phyloP scores from a whole-genome alignment of 2,329 filamentous ascomycete species.

The Fusarium sp. region DNA sequence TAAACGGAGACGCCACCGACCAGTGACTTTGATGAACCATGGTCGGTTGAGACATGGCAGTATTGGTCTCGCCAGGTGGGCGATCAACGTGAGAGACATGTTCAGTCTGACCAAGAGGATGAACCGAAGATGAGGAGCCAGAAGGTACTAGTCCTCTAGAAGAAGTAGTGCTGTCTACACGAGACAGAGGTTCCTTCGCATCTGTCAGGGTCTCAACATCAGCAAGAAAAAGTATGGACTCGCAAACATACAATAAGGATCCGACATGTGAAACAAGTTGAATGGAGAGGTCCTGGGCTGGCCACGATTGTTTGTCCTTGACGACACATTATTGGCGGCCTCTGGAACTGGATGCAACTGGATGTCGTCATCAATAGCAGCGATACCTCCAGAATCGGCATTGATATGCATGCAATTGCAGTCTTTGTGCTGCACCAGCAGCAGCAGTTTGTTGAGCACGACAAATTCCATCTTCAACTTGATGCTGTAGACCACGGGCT shows the following conservation, averaged over 20 bases:
- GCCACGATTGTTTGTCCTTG: neutral
- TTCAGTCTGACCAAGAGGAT: neutral
- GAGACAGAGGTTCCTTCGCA: neutral
- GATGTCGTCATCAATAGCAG: neutral
- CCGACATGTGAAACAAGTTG: neutral
- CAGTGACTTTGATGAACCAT: neutral
- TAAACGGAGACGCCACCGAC: neutral
- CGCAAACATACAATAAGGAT: neutral
- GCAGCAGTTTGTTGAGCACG: constrained; percentile 29
- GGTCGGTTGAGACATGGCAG: neutral
- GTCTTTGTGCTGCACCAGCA: constrained; percentile 24
- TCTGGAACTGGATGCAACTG: neutral
- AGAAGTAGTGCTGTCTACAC: neutral
- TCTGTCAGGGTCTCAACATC: constrained; percentile 1
- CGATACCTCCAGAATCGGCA: constrained; percentile 5
- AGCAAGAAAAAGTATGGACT: neutral
- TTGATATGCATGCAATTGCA: constrained; percentile 35
- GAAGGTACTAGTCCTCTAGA: neutral
- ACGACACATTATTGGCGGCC: neutral
- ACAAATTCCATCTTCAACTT: constrained; percentile 38
- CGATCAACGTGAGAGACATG: neutral
- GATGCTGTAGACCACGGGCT: constrained; percentile 37
- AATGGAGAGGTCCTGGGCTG: neutral
- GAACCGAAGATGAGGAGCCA: neutral
- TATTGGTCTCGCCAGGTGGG: neutral